phyloP scores from a whole-genome alignment of 768 basidiomycete species.

The Trametes cubensis region DNA sequence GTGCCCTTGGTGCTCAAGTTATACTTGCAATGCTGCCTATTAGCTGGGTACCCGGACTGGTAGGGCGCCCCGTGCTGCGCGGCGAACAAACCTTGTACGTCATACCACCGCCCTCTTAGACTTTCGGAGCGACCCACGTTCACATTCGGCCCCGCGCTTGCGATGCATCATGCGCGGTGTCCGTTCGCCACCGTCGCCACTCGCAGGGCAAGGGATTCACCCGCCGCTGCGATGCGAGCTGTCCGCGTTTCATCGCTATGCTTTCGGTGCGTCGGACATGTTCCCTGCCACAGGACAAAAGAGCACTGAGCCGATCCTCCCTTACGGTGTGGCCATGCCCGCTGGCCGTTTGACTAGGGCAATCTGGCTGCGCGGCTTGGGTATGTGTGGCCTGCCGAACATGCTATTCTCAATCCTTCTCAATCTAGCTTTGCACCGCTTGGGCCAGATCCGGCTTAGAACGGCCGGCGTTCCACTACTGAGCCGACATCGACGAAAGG shows the following conservation, averaged over 20 bases:
- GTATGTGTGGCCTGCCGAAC: not conserved
- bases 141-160: not conserved
- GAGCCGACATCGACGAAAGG: not conserved
- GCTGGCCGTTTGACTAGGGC: not conserved
- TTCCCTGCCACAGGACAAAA: no score
- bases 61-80: no score
- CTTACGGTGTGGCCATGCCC: not conserved
- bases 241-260: not conserved
- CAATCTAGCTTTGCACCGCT: slow-evolving; percentile 1
- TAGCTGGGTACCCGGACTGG: not conserved
- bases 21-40: not conserved
- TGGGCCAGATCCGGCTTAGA: slow-evolving; percentile 11
- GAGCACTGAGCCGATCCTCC: no score
- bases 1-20: no score
- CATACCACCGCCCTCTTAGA: no score
- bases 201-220: not conserved
- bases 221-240: not conserved
- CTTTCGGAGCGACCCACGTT: no score
- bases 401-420: not conserved
- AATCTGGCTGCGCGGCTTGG: not conserved
- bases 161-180: not conserved
- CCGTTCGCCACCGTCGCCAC: not conserved
- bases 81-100: no score
- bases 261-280: not conserved
- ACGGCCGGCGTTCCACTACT: not conserved